These are phyloP conservation scores for Leccinum arenicola DNA, from an alignment of 768 basidiomycete genomes.

Conservation along the genomic window DNA sequence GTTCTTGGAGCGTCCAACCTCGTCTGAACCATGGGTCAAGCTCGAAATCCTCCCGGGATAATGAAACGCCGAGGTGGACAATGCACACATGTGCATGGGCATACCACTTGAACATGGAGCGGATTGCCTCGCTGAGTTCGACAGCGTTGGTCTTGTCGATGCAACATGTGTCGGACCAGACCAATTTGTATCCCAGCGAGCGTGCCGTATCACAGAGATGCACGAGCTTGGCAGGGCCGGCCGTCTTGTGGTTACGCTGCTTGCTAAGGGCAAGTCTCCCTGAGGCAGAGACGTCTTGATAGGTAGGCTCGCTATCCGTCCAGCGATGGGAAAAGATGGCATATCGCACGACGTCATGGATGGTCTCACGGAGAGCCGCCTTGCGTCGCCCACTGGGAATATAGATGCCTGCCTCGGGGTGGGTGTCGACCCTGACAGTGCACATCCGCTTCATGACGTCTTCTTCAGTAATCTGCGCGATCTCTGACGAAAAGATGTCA, in stretches of 20 bases:
- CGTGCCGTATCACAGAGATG: constrained; percentile 23
- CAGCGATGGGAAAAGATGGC: constrained; percentile 28
- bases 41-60: constrained; percentile 11
- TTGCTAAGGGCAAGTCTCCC: background rate
- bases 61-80: constrained; percentile 21
- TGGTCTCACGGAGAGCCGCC: constrained; percentile 16
- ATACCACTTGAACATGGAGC: constrained; percentile 34
- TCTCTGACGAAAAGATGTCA: constrained; percentile 16
- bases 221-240: constrained; percentile 17
- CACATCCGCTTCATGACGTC: constrained; percentile 7
- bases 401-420: constrained; percentile 18
- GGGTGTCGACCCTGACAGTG: background rate
- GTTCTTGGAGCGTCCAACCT: constrained; percentile 27
- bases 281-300: constrained; percentile 14
- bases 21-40: constrained; percentile 27
- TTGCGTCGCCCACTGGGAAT: constrained; percentile 2
- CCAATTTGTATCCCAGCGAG: constrained; percentile 15
- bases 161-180: constrained; percentile 33
- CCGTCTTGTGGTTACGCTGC: constrained; percentile 1
- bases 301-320: constrained; percentile 20
- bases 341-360: constrained; percentile 20
- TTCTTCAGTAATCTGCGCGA: constrained; percentile 18
- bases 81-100: constrained; percentile 28
- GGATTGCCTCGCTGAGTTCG: constrained; percentile 31
- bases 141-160: constrained; percentile 24